phyloP scores from a whole-genome alignment of 2,329 filamentous ascomycete species.

The Aspergillus eucalypticola region DNA sequence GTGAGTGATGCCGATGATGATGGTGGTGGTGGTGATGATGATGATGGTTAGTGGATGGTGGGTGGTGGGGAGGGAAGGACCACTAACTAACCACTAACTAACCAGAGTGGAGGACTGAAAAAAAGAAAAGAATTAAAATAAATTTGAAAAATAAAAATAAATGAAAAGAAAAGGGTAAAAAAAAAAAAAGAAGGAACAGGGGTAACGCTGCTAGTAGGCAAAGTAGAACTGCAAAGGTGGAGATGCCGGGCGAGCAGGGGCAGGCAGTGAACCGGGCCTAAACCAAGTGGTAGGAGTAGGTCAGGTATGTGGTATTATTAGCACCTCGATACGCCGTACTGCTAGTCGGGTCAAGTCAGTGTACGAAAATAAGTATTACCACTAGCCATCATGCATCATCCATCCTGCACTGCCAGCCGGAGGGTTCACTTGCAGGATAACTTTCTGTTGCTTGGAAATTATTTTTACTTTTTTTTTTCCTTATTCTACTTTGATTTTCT shows the following conservation, averaged over 20 bases:
- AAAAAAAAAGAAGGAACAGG: slow-evolving; percentile 1
- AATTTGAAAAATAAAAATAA: neutral
- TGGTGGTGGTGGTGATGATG: slow-evolving; percentile 14
- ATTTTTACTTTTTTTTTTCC: slow-evolving; percentile 1
- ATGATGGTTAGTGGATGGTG: neutral
- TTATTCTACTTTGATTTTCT: slow-evolving; percentile 1
- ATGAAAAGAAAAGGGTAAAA: slow-evolving; percentile 1
- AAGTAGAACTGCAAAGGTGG: neutral
- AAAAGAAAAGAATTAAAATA: neutral
- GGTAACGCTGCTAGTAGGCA: neutral
- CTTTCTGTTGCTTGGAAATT: neutral
- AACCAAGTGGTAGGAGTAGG: neutral
- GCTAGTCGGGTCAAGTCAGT: too few species aligned
- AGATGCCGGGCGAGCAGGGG: slow-evolving; percentile 20
- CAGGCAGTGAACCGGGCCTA: slow-evolving; percentile 18
- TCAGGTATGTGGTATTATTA: slow-evolving; percentile 13
- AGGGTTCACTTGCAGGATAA: neutral
- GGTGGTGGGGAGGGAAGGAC: neutral
- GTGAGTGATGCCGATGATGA: slow-evolving; percentile 21
- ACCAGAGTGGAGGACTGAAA: neutral
- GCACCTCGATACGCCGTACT: slow-evolving; percentile 7
- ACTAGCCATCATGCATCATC: slow-evolving; percentile 14
- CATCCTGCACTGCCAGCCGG: slow-evolving; percentile 8
- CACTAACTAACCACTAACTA: too few species aligned
- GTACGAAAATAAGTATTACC: slow-evolving; percentile 7